Evolutionary conservation across 495 filamentous ascomycete species (phyloP).

Genomic region (Thermochaetoides thermophila): DNA sequence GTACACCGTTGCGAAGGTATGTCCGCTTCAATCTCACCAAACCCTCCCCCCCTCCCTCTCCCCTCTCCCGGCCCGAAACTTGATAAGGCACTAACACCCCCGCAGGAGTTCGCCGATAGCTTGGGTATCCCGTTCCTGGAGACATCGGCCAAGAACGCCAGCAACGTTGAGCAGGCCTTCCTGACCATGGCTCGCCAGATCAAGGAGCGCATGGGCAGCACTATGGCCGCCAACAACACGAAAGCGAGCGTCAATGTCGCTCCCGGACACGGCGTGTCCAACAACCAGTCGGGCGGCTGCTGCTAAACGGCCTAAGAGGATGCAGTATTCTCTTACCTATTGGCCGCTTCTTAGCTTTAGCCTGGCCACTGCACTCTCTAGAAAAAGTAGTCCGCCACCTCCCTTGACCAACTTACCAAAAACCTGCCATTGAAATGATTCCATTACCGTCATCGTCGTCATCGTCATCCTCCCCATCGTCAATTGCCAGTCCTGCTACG

Average conservation of each 20-base stretch:
- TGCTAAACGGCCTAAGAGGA: too few species aligned
- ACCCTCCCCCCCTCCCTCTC: too few species aligned
- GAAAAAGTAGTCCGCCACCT: too few species aligned
- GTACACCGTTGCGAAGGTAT: constrained; percentile 96
- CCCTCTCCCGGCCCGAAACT: neutral
- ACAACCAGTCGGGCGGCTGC: constrained; percentile 78
- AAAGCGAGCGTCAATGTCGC: constrained; percentile 95
- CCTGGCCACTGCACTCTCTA: too few species aligned
- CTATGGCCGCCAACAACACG: constrained; percentile 84
- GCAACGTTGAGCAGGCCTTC: constrained; percentile 99
- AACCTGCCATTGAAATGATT: too few species aligned
- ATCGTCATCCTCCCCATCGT: neutral
- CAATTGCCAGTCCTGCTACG: constrained; percentile 6
- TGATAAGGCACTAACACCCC: neutral
- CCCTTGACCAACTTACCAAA: too few species aligned
- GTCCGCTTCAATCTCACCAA: too few species aligned
- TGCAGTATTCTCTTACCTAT: too few species aligned
- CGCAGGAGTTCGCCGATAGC: constrained; percentile 94
- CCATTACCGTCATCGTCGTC: too few species aligned
- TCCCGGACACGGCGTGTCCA: constrained; percentile 86
- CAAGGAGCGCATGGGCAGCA: constrained; percentile 99
- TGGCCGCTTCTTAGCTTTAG: too few species aligned
- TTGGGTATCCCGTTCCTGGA: constrained; percentile 98
- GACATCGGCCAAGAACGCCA: constrained; percentile 98
- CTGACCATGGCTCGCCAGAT: constrained; percentile 99